phyloP scores from a whole-genome alignment of 1,284 basidiomycete genomes.

The Irpex lacteus region DNA sequence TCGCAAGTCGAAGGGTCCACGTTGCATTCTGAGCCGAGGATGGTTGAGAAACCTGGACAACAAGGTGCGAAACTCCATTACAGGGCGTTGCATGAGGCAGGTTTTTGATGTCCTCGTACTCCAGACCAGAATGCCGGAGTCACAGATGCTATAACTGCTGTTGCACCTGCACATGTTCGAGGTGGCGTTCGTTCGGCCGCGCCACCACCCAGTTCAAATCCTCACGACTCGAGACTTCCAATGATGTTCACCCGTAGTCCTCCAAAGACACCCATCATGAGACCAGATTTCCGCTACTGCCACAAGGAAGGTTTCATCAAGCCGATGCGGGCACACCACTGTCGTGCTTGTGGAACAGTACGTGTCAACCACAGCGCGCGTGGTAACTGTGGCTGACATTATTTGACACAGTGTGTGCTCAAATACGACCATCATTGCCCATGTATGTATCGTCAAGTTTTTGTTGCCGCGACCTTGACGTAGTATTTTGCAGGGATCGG shows the following conservation, averaged over 20 bases:
- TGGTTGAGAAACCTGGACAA: conserved; percentile 6
- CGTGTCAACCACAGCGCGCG: conserved; percentile 21
- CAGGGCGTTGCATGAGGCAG: no score
- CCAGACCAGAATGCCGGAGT: conserved; percentile 22
- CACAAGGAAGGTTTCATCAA: conserved; percentile 55
- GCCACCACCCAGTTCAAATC: conserved; percentile 7
- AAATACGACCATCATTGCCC: conserved; percentile 81
- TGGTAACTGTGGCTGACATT: neutral
- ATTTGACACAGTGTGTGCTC: conserved; percentile 52
- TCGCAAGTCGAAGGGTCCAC: conserved; percentile 6
- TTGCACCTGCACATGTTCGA: conserved; percentile 17
- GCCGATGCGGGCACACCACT: conserved; percentile 75
- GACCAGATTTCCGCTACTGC: conserved; percentile 61
- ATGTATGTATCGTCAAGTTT: conserved; percentile 38
- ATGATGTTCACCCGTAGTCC: conserved; percentile 38
- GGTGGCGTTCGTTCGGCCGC: conserved; percentile 7
- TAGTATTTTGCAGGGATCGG: conserved; percentile 58
- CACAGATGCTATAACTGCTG: conserved; percentile 25
- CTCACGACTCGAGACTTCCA: conserved; percentile 9
- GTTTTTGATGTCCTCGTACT: neutral
- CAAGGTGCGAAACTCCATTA: conserved; percentile 1
- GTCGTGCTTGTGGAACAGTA: conserved; percentile 68
- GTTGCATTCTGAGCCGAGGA: conserved; percentile 3
- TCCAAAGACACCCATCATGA: conserved; percentile 44
- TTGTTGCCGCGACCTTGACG: neutral